A percentile compares a stretch with the other conserved stretches of the same genome.
These are phyloP conservation scores for Athelia sp. DNA, from an alignment of 1,284 basidiomycete genomes.

Conservation along the genomic window DNA sequence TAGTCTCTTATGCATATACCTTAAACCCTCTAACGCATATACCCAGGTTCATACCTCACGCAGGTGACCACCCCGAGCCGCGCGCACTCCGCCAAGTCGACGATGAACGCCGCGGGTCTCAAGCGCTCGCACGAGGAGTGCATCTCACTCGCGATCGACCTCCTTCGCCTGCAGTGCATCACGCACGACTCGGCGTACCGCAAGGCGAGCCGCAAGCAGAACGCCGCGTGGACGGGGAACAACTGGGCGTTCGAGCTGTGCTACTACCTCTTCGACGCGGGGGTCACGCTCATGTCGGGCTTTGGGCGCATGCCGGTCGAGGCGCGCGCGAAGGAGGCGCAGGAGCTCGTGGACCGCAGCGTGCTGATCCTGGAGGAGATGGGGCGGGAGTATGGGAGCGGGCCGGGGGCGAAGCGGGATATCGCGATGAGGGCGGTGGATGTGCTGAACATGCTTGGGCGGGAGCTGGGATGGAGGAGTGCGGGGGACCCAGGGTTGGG, in stretches of 20 bases:
- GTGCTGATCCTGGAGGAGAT: neutral
- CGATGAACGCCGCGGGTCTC: neutral
- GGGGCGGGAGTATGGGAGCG: neutral
- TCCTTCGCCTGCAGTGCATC: neutral
- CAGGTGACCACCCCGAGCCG: neutral
- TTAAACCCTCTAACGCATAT: neutral
- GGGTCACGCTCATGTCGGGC: neutral
- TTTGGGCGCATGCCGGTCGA: neutral
- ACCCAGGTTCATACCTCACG: neutral
- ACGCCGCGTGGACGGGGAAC: neutral
- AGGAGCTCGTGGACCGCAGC: neutral
- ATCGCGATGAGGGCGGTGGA: conserved; percentile 23
- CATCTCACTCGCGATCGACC: neutral
- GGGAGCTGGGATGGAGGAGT: conserved; percentile 4
- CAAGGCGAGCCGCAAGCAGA: neutral
- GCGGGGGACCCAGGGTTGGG: conserved; percentile 16
- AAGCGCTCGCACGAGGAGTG: neutral
- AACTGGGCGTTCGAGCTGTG: neutral
- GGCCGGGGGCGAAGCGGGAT: conserved; percentile 15
- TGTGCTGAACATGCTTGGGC: conserved; percentile 34
- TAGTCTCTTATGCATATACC: neutral
- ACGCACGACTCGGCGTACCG: neutral
- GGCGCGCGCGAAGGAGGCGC: neutral
- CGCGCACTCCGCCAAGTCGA: neutral
- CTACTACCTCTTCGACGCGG: neutral